Evolutionary conservation across 2,329 filamentous ascomycete genomes (phyloP).

Genomic region (Pleomassaria siparia): DNA sequence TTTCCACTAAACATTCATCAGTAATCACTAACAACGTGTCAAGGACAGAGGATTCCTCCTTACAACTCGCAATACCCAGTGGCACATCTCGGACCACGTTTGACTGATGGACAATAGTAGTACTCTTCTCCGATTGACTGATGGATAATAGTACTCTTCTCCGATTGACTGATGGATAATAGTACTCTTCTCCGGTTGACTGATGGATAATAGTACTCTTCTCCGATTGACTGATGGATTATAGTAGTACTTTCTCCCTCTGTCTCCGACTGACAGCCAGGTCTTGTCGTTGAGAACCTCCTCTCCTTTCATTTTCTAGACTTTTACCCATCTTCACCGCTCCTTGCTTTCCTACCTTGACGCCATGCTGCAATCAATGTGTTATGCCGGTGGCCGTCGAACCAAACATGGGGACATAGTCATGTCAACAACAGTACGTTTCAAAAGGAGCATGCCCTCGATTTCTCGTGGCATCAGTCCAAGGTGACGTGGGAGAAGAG

Average conservation of each 20-base stretch:
- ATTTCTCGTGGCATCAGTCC: too few relatives aligned
- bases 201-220: too few relatives aligned
- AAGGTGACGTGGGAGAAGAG: too few relatives aligned
- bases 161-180: too few relatives aligned
- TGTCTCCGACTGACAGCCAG: not conserved
- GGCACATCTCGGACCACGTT: slow-evolving; percentile 22
- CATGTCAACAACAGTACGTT: not conserved
- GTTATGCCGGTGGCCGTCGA: slow-evolving; percentile 9
- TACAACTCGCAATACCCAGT: slow-evolving; percentile 25
- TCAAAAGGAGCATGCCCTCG: too few relatives aligned
- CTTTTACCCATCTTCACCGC: slow-evolving; percentile 11
- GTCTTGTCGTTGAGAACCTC: not conserved
- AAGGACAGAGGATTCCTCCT: slow-evolving; percentile 8
- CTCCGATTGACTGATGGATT: too few relatives aligned
- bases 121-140: too few relatives aligned
- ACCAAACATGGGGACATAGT: not conserved
- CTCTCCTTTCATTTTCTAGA: slow-evolving; percentile 1
- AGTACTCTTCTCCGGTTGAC: too few relatives aligned
- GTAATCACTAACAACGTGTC: not conserved
- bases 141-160: too few relatives aligned
- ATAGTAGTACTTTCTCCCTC: slow-evolving; percentile 1
- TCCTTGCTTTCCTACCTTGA: slow-evolving; percentile 2
- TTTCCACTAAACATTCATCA: slow-evolving; percentile 21
- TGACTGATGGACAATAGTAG: not conserved
- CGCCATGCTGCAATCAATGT: slow-evolving; percentile 12